These are phyloP conservation scores for Ustilago tritici DNA, from an alignment of 1,284 basidiomycete genomes.

Conservation along the genomic window DNA sequence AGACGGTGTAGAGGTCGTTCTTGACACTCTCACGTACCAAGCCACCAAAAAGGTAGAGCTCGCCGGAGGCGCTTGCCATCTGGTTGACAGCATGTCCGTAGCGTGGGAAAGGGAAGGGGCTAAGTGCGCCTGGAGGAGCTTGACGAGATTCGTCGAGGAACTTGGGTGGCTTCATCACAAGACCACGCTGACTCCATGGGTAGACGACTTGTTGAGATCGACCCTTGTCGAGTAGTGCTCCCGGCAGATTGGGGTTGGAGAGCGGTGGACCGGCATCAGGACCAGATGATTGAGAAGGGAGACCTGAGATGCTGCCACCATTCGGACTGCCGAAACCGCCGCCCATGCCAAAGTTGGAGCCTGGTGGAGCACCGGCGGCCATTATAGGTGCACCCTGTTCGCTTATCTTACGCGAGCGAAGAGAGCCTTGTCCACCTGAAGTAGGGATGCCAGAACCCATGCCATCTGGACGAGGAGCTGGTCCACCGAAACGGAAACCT, in stretches of 20 bases:
- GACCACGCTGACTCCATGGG: slow-evolving; percentile 67
- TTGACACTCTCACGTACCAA: slow-evolving; percentile 89
- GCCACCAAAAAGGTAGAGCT: slow-evolving; percentile 96
- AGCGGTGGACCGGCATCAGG: slow-evolving; percentile 35
- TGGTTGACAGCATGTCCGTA: slow-evolving; percentile 97
- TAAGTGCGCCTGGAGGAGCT: slow-evolving; percentile 65
- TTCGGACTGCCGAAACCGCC: slow-evolving; percentile 27
- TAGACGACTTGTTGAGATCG: slow-evolving; percentile 62
- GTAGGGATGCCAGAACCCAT: slow-evolving; percentile 49
- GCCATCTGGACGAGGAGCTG: slow-evolving; percentile 45
- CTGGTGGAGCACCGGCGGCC: slow-evolving; percentile 11
- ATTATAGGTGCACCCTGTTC: slow-evolving; percentile 43
- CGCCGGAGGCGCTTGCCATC: slow-evolving; percentile 79
- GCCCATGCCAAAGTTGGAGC: slow-evolving; percentile 31
- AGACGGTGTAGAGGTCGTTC: slow-evolving; percentile 85
- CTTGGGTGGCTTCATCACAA: slow-evolving; percentile 67
- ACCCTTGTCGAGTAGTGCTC: slow-evolving; percentile 22
- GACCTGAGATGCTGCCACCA: slow-evolving; percentile 42
- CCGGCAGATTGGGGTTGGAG: slow-evolving; percentile 15
- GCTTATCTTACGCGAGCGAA: slow-evolving; percentile 52
- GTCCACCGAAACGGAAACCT: slow-evolving; percentile 62
- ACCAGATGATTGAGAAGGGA: slow-evolving; percentile 51
- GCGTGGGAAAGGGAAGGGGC: slow-evolving; percentile 84
- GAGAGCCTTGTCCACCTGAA: slow-evolving; percentile 47
- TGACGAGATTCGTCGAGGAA: slow-evolving; percentile 67